A percentile compares a stretch with the other conserved stretches of the same genome.
phyloP scores from a whole-genome alignment of 2,329 filamentous ascomycete species.

The Scolecobasidium constrictum region DNA sequence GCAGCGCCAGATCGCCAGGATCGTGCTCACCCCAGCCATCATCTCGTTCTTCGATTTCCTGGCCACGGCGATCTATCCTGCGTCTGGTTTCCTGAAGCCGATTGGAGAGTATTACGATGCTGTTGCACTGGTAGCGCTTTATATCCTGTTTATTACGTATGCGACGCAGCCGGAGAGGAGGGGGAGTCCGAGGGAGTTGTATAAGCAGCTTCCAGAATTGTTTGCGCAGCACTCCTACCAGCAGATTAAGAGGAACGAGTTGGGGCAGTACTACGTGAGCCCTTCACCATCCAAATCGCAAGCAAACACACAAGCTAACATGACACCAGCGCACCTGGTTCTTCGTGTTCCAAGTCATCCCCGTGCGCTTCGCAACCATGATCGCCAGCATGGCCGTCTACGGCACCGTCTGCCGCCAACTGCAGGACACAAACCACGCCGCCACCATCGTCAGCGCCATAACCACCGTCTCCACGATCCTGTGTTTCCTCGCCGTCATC shows the following conservation, averaged over 20 bases:
- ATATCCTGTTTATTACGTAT: neutral
- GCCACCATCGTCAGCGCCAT: constrained; percentile 1
- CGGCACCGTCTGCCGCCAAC: neutral
- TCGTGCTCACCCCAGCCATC: neutral
- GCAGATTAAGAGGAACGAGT: neutral
- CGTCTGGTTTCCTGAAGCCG: neutral
- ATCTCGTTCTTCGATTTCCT: neutral
- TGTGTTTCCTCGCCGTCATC: neutral
- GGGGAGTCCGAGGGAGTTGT: neutral
- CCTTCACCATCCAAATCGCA: no score
- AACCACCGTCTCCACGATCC: neutral
- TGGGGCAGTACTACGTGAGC: neutral
- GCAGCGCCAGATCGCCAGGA: neutral
- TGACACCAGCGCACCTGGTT: neutral
- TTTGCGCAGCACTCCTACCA: neutral
- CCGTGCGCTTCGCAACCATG: neutral
- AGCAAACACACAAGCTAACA: no score
- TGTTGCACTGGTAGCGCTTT: neutral
- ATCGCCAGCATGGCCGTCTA: neutral
- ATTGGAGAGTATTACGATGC: neutral
- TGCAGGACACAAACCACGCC: neutral
- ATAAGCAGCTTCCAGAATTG: neutral
- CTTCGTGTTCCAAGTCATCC: neutral
- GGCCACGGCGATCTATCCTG: neutral
- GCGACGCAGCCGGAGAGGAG: neutral